Conservation (phyloP, 163 green algal species). For the Chloromonas sp. region DNA sequence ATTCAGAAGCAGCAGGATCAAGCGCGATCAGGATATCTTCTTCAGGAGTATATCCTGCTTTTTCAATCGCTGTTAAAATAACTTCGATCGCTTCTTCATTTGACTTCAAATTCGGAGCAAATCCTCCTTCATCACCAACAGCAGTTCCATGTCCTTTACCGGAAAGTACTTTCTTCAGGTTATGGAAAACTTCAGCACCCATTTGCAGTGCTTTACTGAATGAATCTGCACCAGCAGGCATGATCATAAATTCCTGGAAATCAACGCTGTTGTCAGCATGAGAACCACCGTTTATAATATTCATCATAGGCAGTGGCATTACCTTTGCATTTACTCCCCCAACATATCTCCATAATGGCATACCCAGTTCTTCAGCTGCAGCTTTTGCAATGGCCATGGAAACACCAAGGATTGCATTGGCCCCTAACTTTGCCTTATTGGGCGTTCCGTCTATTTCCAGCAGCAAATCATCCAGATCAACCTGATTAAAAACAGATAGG, state of each 20-base stretch:
- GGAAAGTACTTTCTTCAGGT: conserved; percentile 97
- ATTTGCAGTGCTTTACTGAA: conserved; percentile 96
- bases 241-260: conserved; percentile 99
- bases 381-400: conserved; percentile 89
- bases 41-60: conserved; percentile 59
- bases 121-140: conserved; percentile 97
- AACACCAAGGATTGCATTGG: conserved; percentile 98
- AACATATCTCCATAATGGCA: conserved; percentile 77
- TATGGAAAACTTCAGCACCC: conserved; percentile 96
- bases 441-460: conserved; percentile 92
- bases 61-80: conserved; percentile 89
- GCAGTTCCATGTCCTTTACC: conserved; percentile 98
- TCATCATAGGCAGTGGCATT: conserved; percentile 96
- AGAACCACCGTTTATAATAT: conserved; percentile 99
- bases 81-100: conserved; percentile 95
- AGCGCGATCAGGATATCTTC: conserved; percentile 97
- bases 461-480: conserved; percentile 92
- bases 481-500: conserved; percentile 89
- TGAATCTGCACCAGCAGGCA: conserved; percentile 80
- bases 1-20: conserved; percentile 96
- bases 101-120: conserved; percentile 91
- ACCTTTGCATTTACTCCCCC: not conserved
- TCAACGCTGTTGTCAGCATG: conserved; percentile 97
- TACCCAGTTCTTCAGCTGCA: conserved; percentile 87
- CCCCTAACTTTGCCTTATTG: conserved; percentile 97